Evolutionary conservation across 2,329 filamentous ascomycete species (phyloP), one percentile per base, ranked within the genome.

Genomic region (Tolypocladium tundrense): DNA sequence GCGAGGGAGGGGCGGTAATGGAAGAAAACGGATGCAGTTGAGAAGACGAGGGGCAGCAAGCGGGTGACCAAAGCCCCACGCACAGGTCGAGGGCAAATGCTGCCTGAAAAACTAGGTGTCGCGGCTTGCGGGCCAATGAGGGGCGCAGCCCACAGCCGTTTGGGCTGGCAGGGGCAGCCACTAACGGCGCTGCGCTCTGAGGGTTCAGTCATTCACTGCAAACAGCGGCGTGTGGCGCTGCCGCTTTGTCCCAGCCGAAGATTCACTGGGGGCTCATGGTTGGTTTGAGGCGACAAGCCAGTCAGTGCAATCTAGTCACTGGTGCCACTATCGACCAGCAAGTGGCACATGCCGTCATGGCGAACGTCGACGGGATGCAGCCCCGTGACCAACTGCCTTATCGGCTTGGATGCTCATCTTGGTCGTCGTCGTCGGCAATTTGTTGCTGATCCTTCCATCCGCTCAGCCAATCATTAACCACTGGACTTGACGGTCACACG

Each of bases 31-130:
- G 54, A 56, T 54, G 50, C 54, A 55, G 55, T 50, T 52, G 53
- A 24, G 43, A 43, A 39, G 42, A 45, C 51, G 55, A 57, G 58
- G 55, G 58, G 58, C 54, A 56, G 42, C 52, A 51, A 11, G 31
- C 45, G 45, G 31, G 31, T 33, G 31, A 9, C 31, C 31, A 33
- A 16, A 19, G 37, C 33, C 55, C 42, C 42, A 50, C 39, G 39
- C 40, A 16, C n/a, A 24, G 53, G 21, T 21, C 31, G 39, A 55
- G 33, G 53, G 39, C 53, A 39, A 37, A 37, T 58, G 53, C 31
- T 58, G 57, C 57, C 57, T 59, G 57, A 59, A n/a, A 56, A 50
- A 27, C 53, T 51, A 59, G 57, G 57, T 42, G 54, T 33, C 6
- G 8, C 31, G 2, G 24, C 16, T n/a, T 8, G 40, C 13, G 42